Percentiles rank a stretch among this genome's conserved stretches.
phyloP scores from a whole-genome alignment of 176 grass and related monocot species.

The Echinochloa phyllopogon region DNA sequence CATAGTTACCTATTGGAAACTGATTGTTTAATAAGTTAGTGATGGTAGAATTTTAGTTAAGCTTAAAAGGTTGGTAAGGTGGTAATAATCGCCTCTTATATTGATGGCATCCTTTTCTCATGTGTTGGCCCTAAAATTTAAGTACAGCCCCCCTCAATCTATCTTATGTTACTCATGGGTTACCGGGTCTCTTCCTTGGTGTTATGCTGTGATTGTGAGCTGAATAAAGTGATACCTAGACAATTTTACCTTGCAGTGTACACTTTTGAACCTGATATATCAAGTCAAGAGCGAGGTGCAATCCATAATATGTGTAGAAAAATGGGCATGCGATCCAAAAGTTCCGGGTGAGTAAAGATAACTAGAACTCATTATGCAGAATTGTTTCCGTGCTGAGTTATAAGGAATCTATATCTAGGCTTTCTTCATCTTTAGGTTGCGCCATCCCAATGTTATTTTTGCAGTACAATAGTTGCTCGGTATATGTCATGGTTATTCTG shows the following conservation, averaged over 20 bases:
- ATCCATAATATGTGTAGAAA: constrained; percentile 77
- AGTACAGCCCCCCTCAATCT: not conserved
- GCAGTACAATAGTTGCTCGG: constrained; percentile 5
- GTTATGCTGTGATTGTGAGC: constrained; percentile 19
- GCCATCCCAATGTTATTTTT: constrained; percentile 26
- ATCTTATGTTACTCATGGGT: not conserved
- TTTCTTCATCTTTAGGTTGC: constrained; percentile 19
- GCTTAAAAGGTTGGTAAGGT: not conserved
- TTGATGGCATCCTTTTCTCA: not conserved
- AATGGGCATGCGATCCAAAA: constrained; percentile 91
- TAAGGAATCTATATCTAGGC: constrained; percentile 20
- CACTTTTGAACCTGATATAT: constrained; percentile 71
- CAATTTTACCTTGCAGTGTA: constrained; percentile 60
- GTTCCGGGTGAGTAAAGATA: constrained; percentile 77
- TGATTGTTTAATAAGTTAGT: not conserved
- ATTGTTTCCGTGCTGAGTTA: not conserved
- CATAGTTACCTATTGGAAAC: not conserved
- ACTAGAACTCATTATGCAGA: constrained; percentile 15
- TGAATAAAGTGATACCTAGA: constrained; percentile 35
- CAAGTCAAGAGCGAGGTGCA: constrained; percentile 64
- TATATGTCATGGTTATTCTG: constrained; percentile 34
- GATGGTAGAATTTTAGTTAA: not conserved
- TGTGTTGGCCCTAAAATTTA: constrained; percentile 1
- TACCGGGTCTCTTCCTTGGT: not conserved
- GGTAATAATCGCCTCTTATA: not conserved